These are phyloP conservation scores for Lasiosphaeriaceae sp. DNA, from an alignment of 495 filamentous ascomycete genomes.

Conservation along the genomic window DNA sequence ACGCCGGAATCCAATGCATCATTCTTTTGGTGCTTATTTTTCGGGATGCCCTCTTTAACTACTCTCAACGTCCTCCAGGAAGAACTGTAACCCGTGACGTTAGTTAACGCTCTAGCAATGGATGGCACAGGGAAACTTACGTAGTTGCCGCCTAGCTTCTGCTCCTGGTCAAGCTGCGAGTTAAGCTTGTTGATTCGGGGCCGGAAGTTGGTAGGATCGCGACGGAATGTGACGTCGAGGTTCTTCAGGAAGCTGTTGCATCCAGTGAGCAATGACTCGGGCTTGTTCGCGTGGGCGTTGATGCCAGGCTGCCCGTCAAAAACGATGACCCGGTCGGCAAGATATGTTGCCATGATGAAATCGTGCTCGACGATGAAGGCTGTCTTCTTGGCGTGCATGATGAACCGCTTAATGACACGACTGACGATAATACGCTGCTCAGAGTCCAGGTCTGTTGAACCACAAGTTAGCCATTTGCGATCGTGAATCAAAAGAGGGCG, in stretches of 20 bases:
- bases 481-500: not conserved
- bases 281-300: conserved; percentile 79
- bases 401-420: conserved; percentile 98
- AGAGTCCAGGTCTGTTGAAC: conserved; percentile 65
- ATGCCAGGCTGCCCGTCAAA: conserved; percentile 92
- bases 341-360: conserved; percentile 98
- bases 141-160: conserved; percentile 91
- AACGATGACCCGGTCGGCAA: conserved; percentile 96
- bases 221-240: conserved; percentile 95
- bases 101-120: conserved; percentile 13
- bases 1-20: conserved; percentile 41
- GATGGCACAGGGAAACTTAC: conserved; percentile 45
- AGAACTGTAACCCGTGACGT: conserved; percentile 54
- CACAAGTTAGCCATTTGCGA: not conserved
- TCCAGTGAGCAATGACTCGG: conserved; percentile 88
- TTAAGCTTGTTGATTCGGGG: conserved; percentile 98
- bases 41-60: conserved; percentile 59
- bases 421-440: conserved; percentile 98
- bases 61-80: conserved; percentile 75
- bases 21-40: conserved; percentile 27
- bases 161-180: conserved; percentile 93
- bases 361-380: conserved; percentile 99
- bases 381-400: conserved; percentile 99
- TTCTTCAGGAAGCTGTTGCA: conserved; percentile 97
- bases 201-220: conserved; percentile 91